Percentiles rank a stretch among this genome's conserved stretches.
These are phyloP conservation scores for Trichosporon faecale DNA, from an alignment of 1,284 basidiomycete genomes.

Conservation along the genomic window DNA sequence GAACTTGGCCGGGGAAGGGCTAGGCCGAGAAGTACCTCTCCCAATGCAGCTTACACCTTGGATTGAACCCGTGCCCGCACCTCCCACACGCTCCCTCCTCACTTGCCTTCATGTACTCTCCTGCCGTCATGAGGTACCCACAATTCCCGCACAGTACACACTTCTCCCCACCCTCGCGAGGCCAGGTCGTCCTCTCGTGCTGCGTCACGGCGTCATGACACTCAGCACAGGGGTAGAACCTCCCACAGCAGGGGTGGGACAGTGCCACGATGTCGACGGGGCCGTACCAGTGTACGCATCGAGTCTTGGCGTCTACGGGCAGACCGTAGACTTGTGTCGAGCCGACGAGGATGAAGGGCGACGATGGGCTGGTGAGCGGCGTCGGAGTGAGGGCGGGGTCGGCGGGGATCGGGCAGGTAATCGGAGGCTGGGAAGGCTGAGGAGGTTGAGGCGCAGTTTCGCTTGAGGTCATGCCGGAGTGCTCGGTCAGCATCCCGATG, in stretches of 20 bases:
- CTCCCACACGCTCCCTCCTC: not conserved
- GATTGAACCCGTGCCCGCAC: not conserved
- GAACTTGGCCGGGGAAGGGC: too few relatives aligned
- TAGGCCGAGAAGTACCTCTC: not conserved
- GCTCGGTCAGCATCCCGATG: not conserved
- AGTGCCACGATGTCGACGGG: not conserved
- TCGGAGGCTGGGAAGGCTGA: too few relatives aligned
- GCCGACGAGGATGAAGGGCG: not conserved
- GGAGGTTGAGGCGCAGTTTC: too few relatives aligned
- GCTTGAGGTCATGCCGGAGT: too few relatives aligned
- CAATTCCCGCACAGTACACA: not conserved
- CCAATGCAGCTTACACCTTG: not conserved
- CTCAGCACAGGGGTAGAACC: not conserved
- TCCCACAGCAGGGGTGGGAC: not conserved
- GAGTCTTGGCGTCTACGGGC: not conserved
- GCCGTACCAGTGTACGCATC: not conserved
- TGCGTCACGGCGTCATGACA: not conserved
- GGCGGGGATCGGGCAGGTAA: too few relatives aligned
- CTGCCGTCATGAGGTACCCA: not conserved
- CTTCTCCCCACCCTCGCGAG: not conserved
- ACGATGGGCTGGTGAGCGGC: too few relatives aligned
- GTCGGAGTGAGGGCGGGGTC: too few relatives aligned
- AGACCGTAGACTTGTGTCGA: not conserved
- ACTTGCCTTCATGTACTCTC: not conserved
- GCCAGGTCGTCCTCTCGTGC: not conserved